Evolutionary conservation across 495 filamentous ascomycete species (phyloP).

Genomic region (Parathielavia appendiculata): DNA sequence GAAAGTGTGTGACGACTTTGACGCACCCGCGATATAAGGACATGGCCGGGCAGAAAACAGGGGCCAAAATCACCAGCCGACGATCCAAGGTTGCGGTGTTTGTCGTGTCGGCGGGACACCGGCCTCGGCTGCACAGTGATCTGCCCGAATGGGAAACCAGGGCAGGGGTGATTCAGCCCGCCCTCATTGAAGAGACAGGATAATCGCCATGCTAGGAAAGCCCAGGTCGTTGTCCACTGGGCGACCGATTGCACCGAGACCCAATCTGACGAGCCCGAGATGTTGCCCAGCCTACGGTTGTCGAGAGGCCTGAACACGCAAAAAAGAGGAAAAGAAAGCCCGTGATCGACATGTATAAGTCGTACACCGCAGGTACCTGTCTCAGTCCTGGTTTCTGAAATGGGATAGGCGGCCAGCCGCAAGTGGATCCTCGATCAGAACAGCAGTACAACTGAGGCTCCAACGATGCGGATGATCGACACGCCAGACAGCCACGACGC

Average conservation of each 20-base stretch:
- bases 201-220: conserved; percentile 1
- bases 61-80: neutral
- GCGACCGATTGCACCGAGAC: neutral
- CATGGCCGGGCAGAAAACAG: neutral
- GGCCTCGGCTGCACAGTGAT: conserved; percentile 13
- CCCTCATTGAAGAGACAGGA: conserved; percentile 1
- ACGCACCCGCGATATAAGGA: conserved; percentile 3
- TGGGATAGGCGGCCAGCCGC: conserved; percentile 7
- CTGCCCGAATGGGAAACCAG: conserved; percentile 1
- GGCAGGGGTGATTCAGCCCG: conserved; percentile 1
- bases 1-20: neutral
- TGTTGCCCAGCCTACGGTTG: neutral
- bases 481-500: conserved; percentile 17
- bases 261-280: neutral
- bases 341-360: neutral
- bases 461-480: conserved; percentile 25
- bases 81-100: conserved; percentile 2
- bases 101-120: conserved; percentile 8
- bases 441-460: conserved; percentile 15
- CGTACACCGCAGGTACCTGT: conserved; percentile 24
- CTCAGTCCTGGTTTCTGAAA: neutral
- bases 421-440: conserved; percentile 16
- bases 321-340: conserved; percentile 3
- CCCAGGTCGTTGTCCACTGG: neutral
- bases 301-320: neutral